These are phyloP conservation scores for Elsinoe fawcettii DNA, from an alignment of 2,329 filamentous ascomycete species.

Conservation along the genomic window DNA sequence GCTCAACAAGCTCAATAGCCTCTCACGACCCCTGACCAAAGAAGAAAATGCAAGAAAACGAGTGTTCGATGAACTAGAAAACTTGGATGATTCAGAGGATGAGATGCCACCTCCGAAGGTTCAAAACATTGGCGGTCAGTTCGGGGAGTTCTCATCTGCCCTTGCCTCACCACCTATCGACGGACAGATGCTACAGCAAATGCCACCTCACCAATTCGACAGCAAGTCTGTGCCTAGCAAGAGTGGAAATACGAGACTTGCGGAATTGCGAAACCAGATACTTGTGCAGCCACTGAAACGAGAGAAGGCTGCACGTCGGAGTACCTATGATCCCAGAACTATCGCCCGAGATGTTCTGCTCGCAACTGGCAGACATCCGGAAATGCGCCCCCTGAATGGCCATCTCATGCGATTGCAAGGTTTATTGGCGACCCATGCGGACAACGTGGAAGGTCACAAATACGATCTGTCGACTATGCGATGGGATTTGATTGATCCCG, in stretches of 20 bases:
- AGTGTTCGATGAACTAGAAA: constrained; percentile 47
- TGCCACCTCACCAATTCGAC: background rate
- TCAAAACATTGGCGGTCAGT: constrained; percentile 19
- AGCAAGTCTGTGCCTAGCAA: background rate
- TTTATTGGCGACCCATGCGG: constrained; percentile 32
- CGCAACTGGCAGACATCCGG: constrained; percentile 54
- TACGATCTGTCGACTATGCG: constrained; percentile 51
- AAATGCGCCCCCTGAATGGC: constrained; percentile 50
- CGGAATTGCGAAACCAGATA: constrained; percentile 26
- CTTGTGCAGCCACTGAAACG: constrained; percentile 41
- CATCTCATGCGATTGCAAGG: constrained; percentile 43
- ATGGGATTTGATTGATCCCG: constrained; percentile 56
- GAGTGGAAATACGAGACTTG: background rate
- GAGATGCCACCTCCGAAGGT: constrained; percentile 34
- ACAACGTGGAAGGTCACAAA: constrained; percentile 33
- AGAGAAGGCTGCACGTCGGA: constrained; percentile 41
- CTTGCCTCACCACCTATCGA: background rate
- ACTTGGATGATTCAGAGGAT: constrained; percentile 46
- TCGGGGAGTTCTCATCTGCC: background rate
- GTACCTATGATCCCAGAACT: constrained; percentile 52
- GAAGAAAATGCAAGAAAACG: constrained; percentile 50
- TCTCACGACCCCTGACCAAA: constrained; percentile 37
- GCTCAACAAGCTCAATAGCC: constrained; percentile 19
- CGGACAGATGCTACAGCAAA: background rate
- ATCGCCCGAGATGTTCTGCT: constrained; percentile 58